These are phyloP conservation scores for Nothophoma quercina DNA, from an alignment of 2,329 filamentous ascomycete species.

Conservation along the genomic window DNA sequence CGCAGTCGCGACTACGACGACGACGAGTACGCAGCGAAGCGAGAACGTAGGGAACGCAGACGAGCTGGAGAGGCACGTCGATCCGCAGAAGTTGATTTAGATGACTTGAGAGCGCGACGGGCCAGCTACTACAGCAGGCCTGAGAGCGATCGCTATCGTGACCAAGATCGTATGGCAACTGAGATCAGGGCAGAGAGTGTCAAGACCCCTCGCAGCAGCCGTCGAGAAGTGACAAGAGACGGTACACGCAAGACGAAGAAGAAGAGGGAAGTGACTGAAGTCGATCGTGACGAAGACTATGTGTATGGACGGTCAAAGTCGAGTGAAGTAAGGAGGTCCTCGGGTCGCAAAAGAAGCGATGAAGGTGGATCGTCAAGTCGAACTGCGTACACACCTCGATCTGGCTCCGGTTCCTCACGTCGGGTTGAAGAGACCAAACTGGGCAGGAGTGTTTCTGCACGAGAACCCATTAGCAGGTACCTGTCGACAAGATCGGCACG, in stretches of 20 bases:
- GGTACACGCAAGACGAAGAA: constrained; percentile 39
- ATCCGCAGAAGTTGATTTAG: constrained; percentile 48
- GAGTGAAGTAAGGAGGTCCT: constrained; percentile 36
- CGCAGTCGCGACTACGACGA: constrained; percentile 32
- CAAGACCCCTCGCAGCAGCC: constrained; percentile 39
- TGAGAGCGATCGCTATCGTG: constrained; percentile 39
- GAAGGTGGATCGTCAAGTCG: constrained; percentile 46
- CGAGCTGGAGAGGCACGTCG: constrained; percentile 34
- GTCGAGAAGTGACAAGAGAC: constrained; percentile 39
- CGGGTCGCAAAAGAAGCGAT: constrained; percentile 40
- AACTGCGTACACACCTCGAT: constrained; percentile 44
- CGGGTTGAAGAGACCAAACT: constrained; percentile 40
- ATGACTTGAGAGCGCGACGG: constrained; percentile 50
- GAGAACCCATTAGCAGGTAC: constrained; percentile 40
- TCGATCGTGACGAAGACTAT: constrained; percentile 41
- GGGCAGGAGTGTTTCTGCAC: constrained; percentile 43
- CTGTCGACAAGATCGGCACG: constrained; percentile 39
- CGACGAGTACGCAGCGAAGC: constrained; percentile 38
- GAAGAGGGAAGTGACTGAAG: constrained; percentile 31
- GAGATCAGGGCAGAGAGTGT: constrained; percentile 34
- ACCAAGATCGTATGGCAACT: constrained; percentile 44
- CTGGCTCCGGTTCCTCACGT: constrained; percentile 40
- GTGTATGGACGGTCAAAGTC: constrained; percentile 42
- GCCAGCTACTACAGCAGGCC: constrained; percentile 49
- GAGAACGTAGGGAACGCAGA: constrained; percentile 44